phyloP scores from a whole-genome alignment of 1,139 yeast species.

The Hemisphaericaspora xylofermentans region DNA sequence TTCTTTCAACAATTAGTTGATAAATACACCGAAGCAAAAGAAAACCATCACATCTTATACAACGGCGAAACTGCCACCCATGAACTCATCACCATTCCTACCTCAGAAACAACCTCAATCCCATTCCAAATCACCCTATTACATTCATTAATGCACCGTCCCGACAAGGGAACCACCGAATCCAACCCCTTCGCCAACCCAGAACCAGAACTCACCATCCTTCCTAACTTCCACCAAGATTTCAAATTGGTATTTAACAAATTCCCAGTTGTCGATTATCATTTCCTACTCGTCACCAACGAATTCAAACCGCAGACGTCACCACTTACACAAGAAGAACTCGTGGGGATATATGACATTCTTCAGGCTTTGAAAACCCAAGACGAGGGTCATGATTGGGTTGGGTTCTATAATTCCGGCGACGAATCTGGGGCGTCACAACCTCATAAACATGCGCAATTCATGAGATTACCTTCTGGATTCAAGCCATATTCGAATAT shows the following conservation, averaged over 20 bases:
- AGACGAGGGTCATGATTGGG: slow-evolving; percentile 33
- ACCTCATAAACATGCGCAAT: slow-evolving; percentile 88
- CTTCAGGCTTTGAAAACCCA: slow-evolving; percentile 30
- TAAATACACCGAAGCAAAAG: slow-evolving; percentile 31
- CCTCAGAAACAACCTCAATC: slow-evolving; percentile 17
- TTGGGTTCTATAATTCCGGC: slow-evolving; percentile 90
- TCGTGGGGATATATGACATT: slow-evolving; percentile 56
- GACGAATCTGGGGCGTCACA: slow-evolving; percentile 88
- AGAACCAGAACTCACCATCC: slow-evolving; percentile 70
- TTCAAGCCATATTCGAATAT: slow-evolving; percentile 62
- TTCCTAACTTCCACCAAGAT: slow-evolving; percentile 47
- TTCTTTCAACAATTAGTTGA: slow-evolving; percentile 23
- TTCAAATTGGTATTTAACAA: slow-evolving; percentile 76
- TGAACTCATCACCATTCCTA: slow-evolving; percentile 19
- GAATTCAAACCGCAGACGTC: slow-evolving; percentile 69
- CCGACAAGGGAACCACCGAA: slow-evolving; percentile 43
- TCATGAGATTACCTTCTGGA: slow-evolving; percentile 61
- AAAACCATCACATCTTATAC: slow-evolving; percentile 25
- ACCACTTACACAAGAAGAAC: slow-evolving; percentile 68
- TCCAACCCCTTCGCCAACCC: slow-evolving; percentile 78
- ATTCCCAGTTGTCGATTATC: slow-evolving; percentile 79
- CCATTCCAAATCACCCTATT: slow-evolving; percentile 34
- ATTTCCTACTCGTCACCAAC: slow-evolving; percentile 74
- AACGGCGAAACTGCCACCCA: slow-evolving; percentile 30
- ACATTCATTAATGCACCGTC: slow-evolving; percentile 53